Percentiles rank a stretch among this genome's conserved stretches.
Evolutionary conservation across 495 filamentous ascomycete genomes (phyloP).

Genomic region (Aspergillus biplanus): DNA sequence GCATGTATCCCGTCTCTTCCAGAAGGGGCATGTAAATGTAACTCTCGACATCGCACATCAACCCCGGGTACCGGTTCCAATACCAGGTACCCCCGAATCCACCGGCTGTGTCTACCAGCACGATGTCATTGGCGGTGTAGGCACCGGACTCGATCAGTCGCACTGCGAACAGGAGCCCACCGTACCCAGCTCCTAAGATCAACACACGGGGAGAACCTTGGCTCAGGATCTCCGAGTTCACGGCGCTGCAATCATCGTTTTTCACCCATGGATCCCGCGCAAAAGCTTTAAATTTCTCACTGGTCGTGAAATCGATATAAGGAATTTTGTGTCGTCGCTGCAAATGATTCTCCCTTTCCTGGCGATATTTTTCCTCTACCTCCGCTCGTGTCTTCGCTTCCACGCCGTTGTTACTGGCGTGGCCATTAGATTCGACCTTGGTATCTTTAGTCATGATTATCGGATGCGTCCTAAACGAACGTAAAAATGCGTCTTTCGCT

Average conservation of each 20-base stretch:
- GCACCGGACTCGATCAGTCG: constrained; percentile 16
- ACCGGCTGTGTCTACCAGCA: constrained; percentile 51
- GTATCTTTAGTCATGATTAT: neutral
- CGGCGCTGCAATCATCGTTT: neutral
- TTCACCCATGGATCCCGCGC: neutral
- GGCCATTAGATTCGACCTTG: neutral
- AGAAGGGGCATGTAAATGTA: constrained; percentile 54
- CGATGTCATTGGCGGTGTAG: constrained; percentile 43
- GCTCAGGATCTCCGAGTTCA: neutral
- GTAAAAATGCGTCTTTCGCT: neutral
- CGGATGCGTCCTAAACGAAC: neutral
- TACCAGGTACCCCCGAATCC: constrained; percentile 59
- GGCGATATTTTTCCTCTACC: constrained; percentile 2
- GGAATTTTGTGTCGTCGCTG: neutral
- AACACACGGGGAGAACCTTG: neutral
- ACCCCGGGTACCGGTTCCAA: constrained; percentile 45
- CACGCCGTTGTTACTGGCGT: neutral
- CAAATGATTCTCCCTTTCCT: neutral
- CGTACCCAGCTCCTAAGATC: constrained; percentile 23
- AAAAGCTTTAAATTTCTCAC: neutral
- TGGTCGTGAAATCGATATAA: neutral
- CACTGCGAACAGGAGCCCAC: constrained; percentile 19
- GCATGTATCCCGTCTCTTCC: constrained; percentile 64
- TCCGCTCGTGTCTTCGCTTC: neutral
- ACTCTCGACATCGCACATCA: constrained; percentile 38